phyloP scores from a whole-genome alignment of 306 rosid genomes.

The Citrullus colocynthis region DNA sequence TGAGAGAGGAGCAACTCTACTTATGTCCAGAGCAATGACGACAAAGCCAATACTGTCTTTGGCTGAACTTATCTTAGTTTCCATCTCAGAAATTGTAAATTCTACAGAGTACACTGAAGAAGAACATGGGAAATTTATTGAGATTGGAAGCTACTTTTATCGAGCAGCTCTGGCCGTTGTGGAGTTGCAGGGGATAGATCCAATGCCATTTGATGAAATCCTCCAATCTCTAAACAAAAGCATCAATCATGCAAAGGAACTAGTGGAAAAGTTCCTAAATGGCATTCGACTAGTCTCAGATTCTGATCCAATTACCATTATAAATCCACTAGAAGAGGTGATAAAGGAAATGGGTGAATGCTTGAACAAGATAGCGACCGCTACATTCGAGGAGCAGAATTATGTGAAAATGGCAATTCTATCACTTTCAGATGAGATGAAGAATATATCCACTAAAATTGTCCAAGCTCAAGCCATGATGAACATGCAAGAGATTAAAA shows the following conservation, averaged over 20 bases:
- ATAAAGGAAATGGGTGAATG: slow-evolving; percentile 24
- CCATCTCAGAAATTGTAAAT: slow-evolving; percentile 25
- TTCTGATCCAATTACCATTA: slow-evolving; percentile 4
- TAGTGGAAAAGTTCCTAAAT: slow-evolving; percentile 20
- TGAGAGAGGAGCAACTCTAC: background rate
- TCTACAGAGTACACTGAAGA: slow-evolving; percentile 8
- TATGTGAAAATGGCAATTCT: slow-evolving; percentile 20
- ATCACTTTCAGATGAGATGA: slow-evolving; percentile 31
- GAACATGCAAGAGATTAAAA: background rate
- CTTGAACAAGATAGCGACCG: slow-evolving; percentile 22
- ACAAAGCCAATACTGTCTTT: slow-evolving; percentile 5
- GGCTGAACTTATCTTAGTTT: slow-evolving; percentile 18
- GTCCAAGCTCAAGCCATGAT: slow-evolving; percentile 1
- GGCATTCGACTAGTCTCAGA: slow-evolving; percentile 7
- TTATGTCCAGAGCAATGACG: slow-evolving; percentile 6
- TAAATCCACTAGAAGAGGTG: slow-evolving; percentile 16
- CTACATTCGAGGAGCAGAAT: slow-evolving; percentile 20
- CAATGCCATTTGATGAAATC: slow-evolving; percentile 17
- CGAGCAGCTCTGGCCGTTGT: slow-evolving; percentile 25
- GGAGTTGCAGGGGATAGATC: slow-evolving; percentile 23
- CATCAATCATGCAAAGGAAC: slow-evolving; percentile 18
- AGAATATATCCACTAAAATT: slow-evolving; percentile 5
- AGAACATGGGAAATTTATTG: slow-evolving; percentile 16
- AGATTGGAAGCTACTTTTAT: slow-evolving; percentile 31
- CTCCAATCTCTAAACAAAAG: slow-evolving; percentile 20